Evolutionary conservation across 352 stramenopile genomes (phyloP), one percentile per base, ranked within the genome.

Genomic region (Blastocystis sp.): DNA sequence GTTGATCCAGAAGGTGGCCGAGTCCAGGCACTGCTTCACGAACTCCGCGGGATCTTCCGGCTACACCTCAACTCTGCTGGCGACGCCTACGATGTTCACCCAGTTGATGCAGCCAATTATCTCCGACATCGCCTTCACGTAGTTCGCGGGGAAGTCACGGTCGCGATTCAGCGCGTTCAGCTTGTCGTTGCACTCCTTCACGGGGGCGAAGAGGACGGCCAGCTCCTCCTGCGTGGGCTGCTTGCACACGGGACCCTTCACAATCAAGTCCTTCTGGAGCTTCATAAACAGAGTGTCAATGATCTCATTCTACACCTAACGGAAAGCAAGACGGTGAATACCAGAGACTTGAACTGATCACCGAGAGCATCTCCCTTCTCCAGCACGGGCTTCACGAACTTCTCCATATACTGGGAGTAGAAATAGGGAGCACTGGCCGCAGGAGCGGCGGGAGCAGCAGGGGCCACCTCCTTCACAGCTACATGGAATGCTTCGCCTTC

Each of bases 101-200:
- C 71, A 81, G 45, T 62, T 62, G 23, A 81, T 65, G 2, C 34
- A 62, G 38, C 41, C 34, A 64, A 81, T 60, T 4, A 81, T 64
- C 59, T 81, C 71, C 5, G 48, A 53, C 71, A 81, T 81, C 43
- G 71, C 59, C 43, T 81, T 81, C 45, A 81, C 71, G 23, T 81
- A 81, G 48, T 67, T 53, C 23, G 52, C 52, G 28, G 71, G 71
- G 48, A 81, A 81, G 7, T 62, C 38, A 10, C 45, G 71, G 52
- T 81, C 71, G 4, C 53, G 48, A 21, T 81, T 59, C 71, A 81
- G 43, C 9, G 45, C 43, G 10, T 81, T 53, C 43, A 81, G 52
- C 48, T 81, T 81, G 21, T 21, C 34, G 60, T 40, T 62, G 41
- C 41, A 67, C 7, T 81, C 71, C 19, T 64, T 81, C 19, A 81